Conservation (phyloP, 495 filamentous ascomycete genomes). For the Amniculicola lignicola region DNA sequence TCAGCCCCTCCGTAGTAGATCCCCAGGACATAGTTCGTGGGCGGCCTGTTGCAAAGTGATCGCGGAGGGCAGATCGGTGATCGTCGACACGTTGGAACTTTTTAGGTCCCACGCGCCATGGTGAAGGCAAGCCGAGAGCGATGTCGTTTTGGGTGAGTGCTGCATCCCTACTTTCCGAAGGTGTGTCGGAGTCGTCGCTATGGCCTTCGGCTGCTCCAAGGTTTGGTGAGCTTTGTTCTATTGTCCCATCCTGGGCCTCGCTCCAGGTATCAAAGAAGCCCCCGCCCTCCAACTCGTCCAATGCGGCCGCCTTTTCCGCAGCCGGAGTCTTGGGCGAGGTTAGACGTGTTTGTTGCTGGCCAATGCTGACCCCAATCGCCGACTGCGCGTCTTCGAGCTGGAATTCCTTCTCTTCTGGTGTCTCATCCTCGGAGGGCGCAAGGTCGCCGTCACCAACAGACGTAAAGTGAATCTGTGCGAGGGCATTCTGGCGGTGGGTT, state of each 20-base stretch:
- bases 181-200: slow-evolving; percentile 6
- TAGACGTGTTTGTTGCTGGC: slow-evolving; percentile 66
- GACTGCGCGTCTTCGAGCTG: slow-evolving; percentile 55
- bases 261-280: slow-evolving; percentile 30
- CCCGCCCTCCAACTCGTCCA: slow-evolving; percentile 57
- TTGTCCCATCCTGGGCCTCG: slow-evolving; percentile 11
- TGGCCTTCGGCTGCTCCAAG: neutral
- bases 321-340: slow-evolving; percentile 68
- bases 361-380: slow-evolving; percentile 74
- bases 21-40: slow-evolving; percentile 25
- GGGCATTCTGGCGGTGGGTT: slow-evolving; percentile 15
- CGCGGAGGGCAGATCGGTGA: slow-evolving; percentile 24
- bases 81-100: slow-evolving; percentile 19
- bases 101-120: slow-evolving; percentile 53
- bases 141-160: neutral
- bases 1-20: slow-evolving; percentile 21
- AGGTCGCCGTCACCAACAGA: slow-evolving; percentile 28
- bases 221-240: slow-evolving; percentile 10
- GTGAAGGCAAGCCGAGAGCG: slow-evolving; percentile 42
- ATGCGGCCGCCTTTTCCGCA: slow-evolving; percentile 67
- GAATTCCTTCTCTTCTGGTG: slow-evolving; percentile 22
- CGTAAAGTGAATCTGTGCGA: slow-evolving; percentile 31
- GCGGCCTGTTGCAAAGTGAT: slow-evolving; percentile 36
- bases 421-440: slow-evolving; percentile 33
- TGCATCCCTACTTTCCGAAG: too few relatives aligned